Conservation (phyloP, 805 yeast species). For the Diddensiella santjacobensis region DNA sequence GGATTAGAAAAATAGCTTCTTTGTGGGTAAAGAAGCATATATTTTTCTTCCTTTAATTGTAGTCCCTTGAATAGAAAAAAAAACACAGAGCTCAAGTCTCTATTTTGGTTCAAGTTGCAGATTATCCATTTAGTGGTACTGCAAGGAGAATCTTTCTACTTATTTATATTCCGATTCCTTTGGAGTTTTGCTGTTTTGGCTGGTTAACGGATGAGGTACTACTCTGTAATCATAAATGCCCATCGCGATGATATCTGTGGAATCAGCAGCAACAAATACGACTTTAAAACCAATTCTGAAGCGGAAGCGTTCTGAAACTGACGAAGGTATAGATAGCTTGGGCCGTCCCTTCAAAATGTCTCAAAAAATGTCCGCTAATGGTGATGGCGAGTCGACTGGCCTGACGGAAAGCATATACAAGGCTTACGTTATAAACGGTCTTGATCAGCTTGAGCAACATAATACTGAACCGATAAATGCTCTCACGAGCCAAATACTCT, state of each 20-base stretch:
- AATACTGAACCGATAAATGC: constrained; percentile 56
- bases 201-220: neutral
- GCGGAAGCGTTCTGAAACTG: constrained; percentile 5
- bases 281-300: constrained; percentile 5
- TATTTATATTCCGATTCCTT: neutral
- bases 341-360: neutral
- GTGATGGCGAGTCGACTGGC: neutral
- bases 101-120: too few species aligned
- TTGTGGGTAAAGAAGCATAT: neutral
- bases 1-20: neutral
- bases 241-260: constrained; percentile 6
- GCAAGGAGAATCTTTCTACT: too few species aligned
- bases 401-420: constrained; percentile 20
- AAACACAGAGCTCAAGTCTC: too few species aligned
- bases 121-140: too few species aligned
- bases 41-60: neutral
- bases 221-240: neutral
- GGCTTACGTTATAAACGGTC: constrained; percentile 58
- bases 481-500: constrained; percentile 54
- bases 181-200: neutral
- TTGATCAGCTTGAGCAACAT: constrained; percentile 59
- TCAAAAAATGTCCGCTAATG: neutral
- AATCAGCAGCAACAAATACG: neutral
- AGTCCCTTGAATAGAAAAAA: neutral
- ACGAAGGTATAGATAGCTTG: neutral